phyloP scores from a whole-genome alignment of 192 early-diverging fungal species.

The Umbelopsis sp. region DNA sequence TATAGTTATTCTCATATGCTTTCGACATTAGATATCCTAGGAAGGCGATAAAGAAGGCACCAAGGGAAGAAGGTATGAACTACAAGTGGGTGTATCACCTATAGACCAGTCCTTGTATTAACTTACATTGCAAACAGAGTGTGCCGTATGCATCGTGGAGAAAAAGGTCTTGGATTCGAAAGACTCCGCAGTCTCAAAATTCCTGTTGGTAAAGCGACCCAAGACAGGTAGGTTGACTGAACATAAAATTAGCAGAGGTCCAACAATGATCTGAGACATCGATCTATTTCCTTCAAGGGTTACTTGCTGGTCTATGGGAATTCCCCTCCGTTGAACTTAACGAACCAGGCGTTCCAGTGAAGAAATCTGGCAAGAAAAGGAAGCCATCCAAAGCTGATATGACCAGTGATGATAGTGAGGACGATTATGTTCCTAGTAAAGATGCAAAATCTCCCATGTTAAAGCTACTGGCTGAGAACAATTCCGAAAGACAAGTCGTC shows the following conservation, averaged over 20 bases:
- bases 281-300: constrained; percentile 26
- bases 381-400: background rate
- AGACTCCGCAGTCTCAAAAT: constrained; percentile 33
- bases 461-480: constrained; percentile 26
- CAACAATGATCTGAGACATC: background rate
- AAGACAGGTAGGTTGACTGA: constrained; percentile 36
- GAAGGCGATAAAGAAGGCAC: constrained; percentile 59
- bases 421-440: background rate
- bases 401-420: constrained; percentile 12
- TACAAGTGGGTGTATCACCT: background rate
- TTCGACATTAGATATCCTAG: constrained; percentile 51
- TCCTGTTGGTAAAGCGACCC: constrained; percentile 59
- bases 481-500: constrained; percentile 18
- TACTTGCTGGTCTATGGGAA: constrained; percentile 79
- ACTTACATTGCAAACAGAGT: constrained; percentile 32
- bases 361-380: constrained; percentile 14
- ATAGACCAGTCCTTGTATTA: background rate
- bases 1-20: too few species aligned
- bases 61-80: constrained; percentile 57
- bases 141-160: constrained; percentile 59
- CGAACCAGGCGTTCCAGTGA: constrained; percentile 19
- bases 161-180: constrained; percentile 2
- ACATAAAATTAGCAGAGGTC: background rate
- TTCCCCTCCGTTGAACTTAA: constrained; percentile 56
- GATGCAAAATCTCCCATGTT: constrained; percentile 18